A percentile compares a stretch with the other conserved stretches of the same genome.
Conservation (phyloP, 140 eudicot species). For the Senecio squalidus region DNA sequence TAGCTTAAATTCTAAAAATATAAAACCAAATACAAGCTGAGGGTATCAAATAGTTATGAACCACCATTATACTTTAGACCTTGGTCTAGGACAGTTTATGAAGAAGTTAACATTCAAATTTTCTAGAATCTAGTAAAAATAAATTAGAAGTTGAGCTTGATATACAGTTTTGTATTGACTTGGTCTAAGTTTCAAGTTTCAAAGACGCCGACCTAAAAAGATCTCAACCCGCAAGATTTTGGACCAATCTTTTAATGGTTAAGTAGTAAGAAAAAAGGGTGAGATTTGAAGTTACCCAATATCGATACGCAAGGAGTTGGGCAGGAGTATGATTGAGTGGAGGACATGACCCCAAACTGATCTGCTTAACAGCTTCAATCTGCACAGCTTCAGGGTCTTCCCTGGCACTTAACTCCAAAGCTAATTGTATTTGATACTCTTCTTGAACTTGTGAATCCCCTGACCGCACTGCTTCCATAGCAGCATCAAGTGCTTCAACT, state of each 20-base stretch:
- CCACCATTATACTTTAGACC: too few species aligned
- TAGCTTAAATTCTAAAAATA: not conserved
- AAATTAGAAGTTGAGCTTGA: too few species aligned
- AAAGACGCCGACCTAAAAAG: too few species aligned
- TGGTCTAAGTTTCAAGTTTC: too few species aligned
- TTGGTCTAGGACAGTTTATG: too few species aligned
- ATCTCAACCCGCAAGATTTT: not conserved
- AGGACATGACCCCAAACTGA: slow-evolving; percentile 72
- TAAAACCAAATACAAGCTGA: not conserved
- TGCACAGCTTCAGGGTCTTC: slow-evolving; percentile 98
- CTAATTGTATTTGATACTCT: slow-evolving; percentile 81
- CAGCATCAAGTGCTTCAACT: slow-evolving; percentile 42
- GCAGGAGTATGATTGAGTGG: slow-evolving; percentile 52
- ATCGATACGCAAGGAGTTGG: slow-evolving; percentile 61
- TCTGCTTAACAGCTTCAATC: slow-evolving; percentile 94
- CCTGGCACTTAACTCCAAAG: slow-evolving; percentile 82
- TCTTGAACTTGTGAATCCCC: slow-evolving; percentile 63
- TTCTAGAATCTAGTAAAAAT: too few species aligned
- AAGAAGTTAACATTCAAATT: not conserved
- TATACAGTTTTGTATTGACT: too few species aligned
- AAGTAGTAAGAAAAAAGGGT: not conserved
- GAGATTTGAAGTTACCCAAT: slow-evolving; percentile 41
- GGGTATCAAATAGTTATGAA: not conserved
- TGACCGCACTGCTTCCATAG: slow-evolving; percentile 37
- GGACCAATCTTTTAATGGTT: not conserved